phyloP scores from a whole-genome alignment of 1,139 yeast species.

The Geotrichum europaeum region DNA sequence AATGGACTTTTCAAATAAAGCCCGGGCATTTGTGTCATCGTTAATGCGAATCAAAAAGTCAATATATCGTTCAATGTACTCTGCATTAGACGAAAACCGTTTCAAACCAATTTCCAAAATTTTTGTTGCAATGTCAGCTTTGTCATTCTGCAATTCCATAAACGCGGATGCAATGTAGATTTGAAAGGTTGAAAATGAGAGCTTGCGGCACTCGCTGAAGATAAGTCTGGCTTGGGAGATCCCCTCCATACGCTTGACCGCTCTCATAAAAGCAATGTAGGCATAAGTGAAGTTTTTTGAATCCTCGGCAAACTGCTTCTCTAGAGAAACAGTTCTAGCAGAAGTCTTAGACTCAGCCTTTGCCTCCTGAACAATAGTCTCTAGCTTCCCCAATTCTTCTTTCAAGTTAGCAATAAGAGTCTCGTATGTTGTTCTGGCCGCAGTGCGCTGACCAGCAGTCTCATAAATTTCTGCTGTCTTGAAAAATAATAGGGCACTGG shows the following conservation, averaged over 20 bases:
- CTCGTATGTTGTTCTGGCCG: constrained; percentile 50
- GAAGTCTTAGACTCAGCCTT: constrained; percentile 2
- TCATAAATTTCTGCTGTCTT: constrained; percentile 70
- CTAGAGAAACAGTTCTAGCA: background rate
- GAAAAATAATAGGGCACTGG: constrained; percentile 60
- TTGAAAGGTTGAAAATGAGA: constrained; percentile 65
- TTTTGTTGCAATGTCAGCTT: constrained; percentile 61
- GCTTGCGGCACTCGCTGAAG: constrained; percentile 64
- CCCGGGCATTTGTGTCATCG: constrained; percentile 77
- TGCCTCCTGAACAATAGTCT: constrained; percentile 16
- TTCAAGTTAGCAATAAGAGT: constrained; percentile 40
- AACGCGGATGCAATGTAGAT: constrained; percentile 77
- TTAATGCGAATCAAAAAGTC: constrained; percentile 64
- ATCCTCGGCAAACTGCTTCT: constrained; percentile 4
- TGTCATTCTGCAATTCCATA: constrained; percentile 64
- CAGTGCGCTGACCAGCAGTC: constrained; percentile 46
- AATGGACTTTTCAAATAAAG: constrained; percentile 65
- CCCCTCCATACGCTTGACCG: constrained; percentile 37
- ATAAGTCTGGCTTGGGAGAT: constrained; percentile 38
- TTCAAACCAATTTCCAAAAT: constrained; percentile 78
- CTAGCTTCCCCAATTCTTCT: constrained; percentile 28
- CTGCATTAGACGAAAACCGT: constrained; percentile 46
- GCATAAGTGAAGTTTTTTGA: constrained; percentile 33
- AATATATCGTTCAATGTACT: constrained; percentile 62
- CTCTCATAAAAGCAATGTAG: constrained; percentile 34